Evolutionary conservation across 73 alveolate species (phyloP), one percentile per base, ranked within the genome.

Genomic region (Paramecium biaurelia): DNA sequence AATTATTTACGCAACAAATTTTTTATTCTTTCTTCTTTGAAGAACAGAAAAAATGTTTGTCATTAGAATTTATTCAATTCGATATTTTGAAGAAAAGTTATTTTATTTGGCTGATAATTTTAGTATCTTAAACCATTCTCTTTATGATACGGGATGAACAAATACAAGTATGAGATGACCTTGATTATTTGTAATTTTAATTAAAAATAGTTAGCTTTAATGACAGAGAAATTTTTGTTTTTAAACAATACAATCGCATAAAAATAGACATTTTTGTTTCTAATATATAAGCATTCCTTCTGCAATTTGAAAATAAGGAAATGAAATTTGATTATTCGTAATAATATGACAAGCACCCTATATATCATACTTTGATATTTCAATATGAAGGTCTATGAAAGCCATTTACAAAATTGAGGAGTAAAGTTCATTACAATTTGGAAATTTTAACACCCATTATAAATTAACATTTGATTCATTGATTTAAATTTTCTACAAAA

Each of bases 71-170:
- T 72, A 57, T 14, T 34, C 12, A 5, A 72, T 38, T 35, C 86
- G 56, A 72, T 72, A 72, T 72, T 72, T 72, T 35, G 5, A 9
- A 28, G 14, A 41, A 38, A 72, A 72, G 45, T 72, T 37, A 42
- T 34, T 72, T 72, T 72, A 42, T 72, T 72, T 72, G 20, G 84
- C 84, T 63, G 84, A 63, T 63, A 12, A 30, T 63, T 63, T 63
- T 12, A 63, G 20, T 63, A 26, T 63, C 47, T 63, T 63, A 63
- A 63, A 63, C 84, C 84, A 63, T 26, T 63, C 84, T 26, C 45
- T 63, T 63, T 24, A 63, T 63, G 84, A 21, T 32, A 26, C 28
- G 18, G 47, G 47, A 63, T 63, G 84, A 18, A 9, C 24, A 20
- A 63, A 63, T 63, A 63, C 21, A 30, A 63, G 84, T 11, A 26